Base-by-base conservation (phyloP, 805 yeast genomes). In the Priceomyces haplophilus region DNA sequence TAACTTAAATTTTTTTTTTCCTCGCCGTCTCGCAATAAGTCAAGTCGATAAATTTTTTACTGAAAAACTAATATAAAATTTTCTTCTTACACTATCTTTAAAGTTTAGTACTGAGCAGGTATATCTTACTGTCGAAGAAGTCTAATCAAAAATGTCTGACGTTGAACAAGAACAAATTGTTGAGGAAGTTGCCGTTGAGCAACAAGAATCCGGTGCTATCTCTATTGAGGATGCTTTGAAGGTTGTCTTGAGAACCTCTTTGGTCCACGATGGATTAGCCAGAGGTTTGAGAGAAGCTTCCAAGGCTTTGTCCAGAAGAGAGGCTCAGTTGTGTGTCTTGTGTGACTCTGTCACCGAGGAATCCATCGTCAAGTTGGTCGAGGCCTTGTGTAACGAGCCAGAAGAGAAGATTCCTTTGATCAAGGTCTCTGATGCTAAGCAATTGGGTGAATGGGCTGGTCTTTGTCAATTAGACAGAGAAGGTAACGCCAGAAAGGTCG, bases 381-480 rank as follows among this genome's bases (percentile, higher is more conserved):
- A 93, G 85, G 98, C 97, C 79, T 85, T 93, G 70, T 91, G 98
- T 82, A 88, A 90, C 82, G 96, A 88, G 78, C 88, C 95, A 69
- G 96, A 88, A 72, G 81, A 83, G 76, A 87, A 88, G 80, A 88
- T 91, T 62, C 98, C 99, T 66, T 82, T 93, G 76, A 86, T 93
- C 85, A 93, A 93, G 86, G 98, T 93, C 64, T 87, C 98, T 64
- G 99, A 93, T 72, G 97, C 98, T 71, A 93, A 93, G 85, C 87
- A 88, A 81, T 84, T 93, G 72, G 99, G 99, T 83, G 98, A 93
- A 83, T 93, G 99, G 99, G 98, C 98, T 69, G 99, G 99, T 86
- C 82, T 93, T 64, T 93, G 97, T 82, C 88, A 89, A 79, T 84
- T 91, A 67, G 98, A 93, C 95, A 88, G 97, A 80, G 98, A 93